Base-by-base conservation (phyloP, 768 basidiomycete species). In the Auricularia sp. region DNA sequence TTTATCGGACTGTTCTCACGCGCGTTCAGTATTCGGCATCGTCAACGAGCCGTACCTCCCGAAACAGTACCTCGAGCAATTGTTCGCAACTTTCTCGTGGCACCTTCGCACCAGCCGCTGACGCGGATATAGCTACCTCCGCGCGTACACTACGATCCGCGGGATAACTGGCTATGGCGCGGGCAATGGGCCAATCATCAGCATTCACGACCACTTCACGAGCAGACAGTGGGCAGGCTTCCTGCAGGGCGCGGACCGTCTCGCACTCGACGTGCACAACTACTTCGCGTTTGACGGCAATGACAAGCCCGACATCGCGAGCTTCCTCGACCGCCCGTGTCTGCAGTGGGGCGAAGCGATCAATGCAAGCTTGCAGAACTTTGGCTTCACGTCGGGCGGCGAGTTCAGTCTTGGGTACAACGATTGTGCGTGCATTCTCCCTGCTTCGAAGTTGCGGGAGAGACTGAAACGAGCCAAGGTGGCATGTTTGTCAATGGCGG, bases 141-240 rank as follows among this genome's bases (percentile, higher is more conserved):
- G 93, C 75, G 90, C 91, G 10, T 97, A 98, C 79, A 78, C 88
- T 64, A 77, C 84, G 60, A 85, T 98, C 63, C 88, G 97, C 36
- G 75, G 71, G 33, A 90, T 92, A 43, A 86, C 56, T 10, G 56
- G 96, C 6, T 79, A 77, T 21, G 96, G 96, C 3, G 76, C 79
- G 67, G 91, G 90, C 64, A 91, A 93, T 2, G 97, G 97, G 0
- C 89, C 95, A 0, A 88, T 83, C 70, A 78, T 98, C 59, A 85
- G 88, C 16, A 80, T 90, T 68, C 96, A 98, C 70, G 95, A 98
- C 68, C 94, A 87, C 12, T 98, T 99, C 79, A 75, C 80, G 12
- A 79, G 88, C 35, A 69, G 72, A 7, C 64, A 77, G 0, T 98
- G 93, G 91, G 82, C 78, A 7, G 83, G 83, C 66, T 87, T 87